A percentile compares a stretch with the other conserved stretches of the same genome.
Evolutionary conservation across 345 rosid species (phyloP).

Genomic region (Citrus glauca): DNA sequence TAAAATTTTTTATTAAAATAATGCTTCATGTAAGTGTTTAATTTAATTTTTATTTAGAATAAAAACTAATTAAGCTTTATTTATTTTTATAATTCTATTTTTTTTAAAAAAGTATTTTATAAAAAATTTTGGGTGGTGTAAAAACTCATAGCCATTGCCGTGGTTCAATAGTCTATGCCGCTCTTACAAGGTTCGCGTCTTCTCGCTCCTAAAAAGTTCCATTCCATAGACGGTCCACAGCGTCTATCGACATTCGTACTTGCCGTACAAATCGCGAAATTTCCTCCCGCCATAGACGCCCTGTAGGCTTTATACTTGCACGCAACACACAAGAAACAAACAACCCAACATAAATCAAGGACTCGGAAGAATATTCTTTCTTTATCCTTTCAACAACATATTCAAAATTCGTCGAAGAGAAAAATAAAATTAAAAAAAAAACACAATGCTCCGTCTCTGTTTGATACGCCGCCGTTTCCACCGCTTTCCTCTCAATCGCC

Average conservation of each 20-base stretch:
- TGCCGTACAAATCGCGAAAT: slow-evolving; percentile 11
- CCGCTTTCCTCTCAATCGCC: slow-evolving; percentile 33
- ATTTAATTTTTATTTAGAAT: too few species aligned
- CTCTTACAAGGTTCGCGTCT: background rate
- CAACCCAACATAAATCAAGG: background rate
- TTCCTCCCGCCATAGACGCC: slow-evolving; percentile 17
- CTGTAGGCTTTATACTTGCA: background rate
- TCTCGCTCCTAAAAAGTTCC: background rate
- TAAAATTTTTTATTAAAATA: too few species aligned
- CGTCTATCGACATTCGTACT: background rate
- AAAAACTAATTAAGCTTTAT: too few species aligned
- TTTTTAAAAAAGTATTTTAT: too few species aligned
- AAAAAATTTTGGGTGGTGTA: too few species aligned
- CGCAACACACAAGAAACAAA: background rate
- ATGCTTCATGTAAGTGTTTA: too few species aligned
- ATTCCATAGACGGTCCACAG: background rate
- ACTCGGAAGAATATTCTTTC: background rate
- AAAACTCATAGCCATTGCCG: too few species aligned
- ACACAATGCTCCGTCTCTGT: slow-evolving; percentile 49
- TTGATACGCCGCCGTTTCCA: slow-evolving; percentile 36
- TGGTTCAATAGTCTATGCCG: too few species aligned
- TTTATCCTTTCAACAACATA: background rate
- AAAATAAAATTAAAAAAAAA: background rate
- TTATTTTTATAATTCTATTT: too few species aligned
- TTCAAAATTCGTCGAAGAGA: background rate